Percentiles rank a stretch among this genome's conserved stretches.
Conservation (phyloP, 768 basidiomycete genomes). For the Kwoniella pini region DNA sequence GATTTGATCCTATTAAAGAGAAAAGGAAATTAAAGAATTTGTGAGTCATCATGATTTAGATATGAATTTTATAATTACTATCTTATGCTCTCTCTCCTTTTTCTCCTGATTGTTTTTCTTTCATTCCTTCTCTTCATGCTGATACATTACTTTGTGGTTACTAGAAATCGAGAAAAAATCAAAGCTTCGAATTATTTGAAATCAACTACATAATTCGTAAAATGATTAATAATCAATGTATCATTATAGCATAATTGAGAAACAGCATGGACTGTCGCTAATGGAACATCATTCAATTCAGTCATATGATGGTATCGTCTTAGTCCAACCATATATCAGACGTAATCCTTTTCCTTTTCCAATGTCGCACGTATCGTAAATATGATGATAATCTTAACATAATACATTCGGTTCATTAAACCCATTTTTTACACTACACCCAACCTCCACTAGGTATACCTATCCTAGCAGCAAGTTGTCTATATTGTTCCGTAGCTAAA, state of each 20-base stretch:
- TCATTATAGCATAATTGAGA: neutral
- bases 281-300: too few relatives aligned
- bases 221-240: neutral
- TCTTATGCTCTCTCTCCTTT: neutral
- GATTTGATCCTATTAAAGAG: slow-evolving; percentile 41
- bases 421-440: neutral
- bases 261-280: too few relatives aligned
- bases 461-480: slow-evolving; percentile 81
- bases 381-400: too few relatives aligned
- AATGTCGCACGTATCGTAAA: too few relatives aligned
- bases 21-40: slow-evolving; percentile 43
- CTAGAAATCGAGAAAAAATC: slow-evolving; percentile 62
- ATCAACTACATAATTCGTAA: slow-evolving; percentile 53
- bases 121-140: neutral
- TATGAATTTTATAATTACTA: too few relatives aligned
- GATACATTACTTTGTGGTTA: neutral
- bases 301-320: too few relatives aligned
- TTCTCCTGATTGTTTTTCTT: neutral
- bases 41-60: too few relatives aligned
- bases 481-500: slow-evolving; percentile 71
- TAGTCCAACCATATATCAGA: too few relatives aligned
- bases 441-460: slow-evolving; percentile 58
- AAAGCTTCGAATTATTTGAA: slow-evolving; percentile 85
- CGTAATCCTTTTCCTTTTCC: too few relatives aligned
- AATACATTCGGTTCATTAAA: neutral